A percentile compares a stretch with the other conserved stretches of the same genome.
Conservation (phyloP, 495 filamentous ascomycete species). For the Aspergillus sclerotioniger region DNA sequence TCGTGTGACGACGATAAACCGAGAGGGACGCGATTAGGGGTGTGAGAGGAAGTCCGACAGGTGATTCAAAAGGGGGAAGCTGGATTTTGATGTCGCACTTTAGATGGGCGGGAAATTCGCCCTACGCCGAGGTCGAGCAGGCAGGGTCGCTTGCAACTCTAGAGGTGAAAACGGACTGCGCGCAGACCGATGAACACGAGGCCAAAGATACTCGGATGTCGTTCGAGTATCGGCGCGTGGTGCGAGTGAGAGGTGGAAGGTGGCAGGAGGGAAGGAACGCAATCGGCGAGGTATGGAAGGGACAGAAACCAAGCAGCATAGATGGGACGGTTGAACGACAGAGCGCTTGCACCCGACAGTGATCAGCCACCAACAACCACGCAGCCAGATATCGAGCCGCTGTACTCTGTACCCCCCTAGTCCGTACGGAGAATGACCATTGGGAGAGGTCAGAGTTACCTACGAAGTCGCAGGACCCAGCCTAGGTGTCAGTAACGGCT, state of each 20-base stretch:
- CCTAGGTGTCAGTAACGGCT: too few relatives aligned
- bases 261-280: constrained; percentile 24
- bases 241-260: constrained; percentile 8
- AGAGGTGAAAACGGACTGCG: background rate
- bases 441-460: too few relatives aligned
- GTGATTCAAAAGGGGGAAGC: background rate
- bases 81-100: background rate
- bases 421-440: too few relatives aligned
- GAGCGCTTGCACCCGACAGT: background rate
- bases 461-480: too few relatives aligned
- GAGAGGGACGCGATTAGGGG: background rate
- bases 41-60: background rate
- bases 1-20: background rate
- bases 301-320: background rate
- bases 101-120: background rate
- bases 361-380: background rate
- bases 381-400: background rate
- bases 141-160: background rate
- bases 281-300: constrained; percentile 4
- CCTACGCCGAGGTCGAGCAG: background rate
- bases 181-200: constrained; percentile 9
- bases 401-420: too few relatives aligned
- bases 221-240: constrained; percentile 2
- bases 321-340: background rate
- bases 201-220: background rate